phyloP scores from a whole-genome alignment of 371 early-diverging fungal species.

The Rhizomucor miehei region DNA sequence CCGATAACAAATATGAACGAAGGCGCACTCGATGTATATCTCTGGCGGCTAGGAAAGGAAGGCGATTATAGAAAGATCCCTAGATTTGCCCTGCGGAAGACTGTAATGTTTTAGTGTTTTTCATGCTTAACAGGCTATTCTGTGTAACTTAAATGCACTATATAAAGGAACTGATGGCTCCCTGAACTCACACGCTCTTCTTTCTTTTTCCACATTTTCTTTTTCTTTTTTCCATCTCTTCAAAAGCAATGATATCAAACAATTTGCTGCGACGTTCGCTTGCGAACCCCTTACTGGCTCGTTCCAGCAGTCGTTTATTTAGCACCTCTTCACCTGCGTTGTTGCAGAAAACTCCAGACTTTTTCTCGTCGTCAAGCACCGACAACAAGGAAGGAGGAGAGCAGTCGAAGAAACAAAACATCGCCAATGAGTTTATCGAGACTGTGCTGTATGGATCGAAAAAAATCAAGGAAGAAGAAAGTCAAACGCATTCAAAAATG shows the following conservation, averaged over 20 bases:
- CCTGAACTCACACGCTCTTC: too few species aligned
- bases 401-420: conserved; percentile 6
- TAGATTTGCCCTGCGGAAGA: conserved; percentile 62
- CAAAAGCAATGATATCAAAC: not conserved
- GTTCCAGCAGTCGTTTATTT: not conserved
- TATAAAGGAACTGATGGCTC: too few species aligned
- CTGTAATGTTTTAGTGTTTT: conserved; percentile 60
- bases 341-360: not conserved
- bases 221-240: not conserved
- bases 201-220: not conserved
- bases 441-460: conserved; percentile 65
- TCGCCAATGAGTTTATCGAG: conserved; percentile 38
- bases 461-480: conserved; percentile 49
- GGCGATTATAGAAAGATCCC: conserved; percentile 57
- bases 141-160: too few species aligned
- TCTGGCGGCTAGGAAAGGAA: conserved; percentile 71
- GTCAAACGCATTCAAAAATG: conserved; percentile 65
- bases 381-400: not conserved
- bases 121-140: not conserved
- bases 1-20: conserved; percentile 39
- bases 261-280: not conserved
- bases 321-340: not conserved
- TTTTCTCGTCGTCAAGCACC: too few species aligned
- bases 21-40: conserved; percentile 63
- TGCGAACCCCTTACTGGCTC: not conserved